A percentile compares a stretch with the other conserved stretches of the same genome.
Evolutionary conservation across 106 monocot genomes (phyloP).

Genomic region (Vanilla planifolia): DNA sequence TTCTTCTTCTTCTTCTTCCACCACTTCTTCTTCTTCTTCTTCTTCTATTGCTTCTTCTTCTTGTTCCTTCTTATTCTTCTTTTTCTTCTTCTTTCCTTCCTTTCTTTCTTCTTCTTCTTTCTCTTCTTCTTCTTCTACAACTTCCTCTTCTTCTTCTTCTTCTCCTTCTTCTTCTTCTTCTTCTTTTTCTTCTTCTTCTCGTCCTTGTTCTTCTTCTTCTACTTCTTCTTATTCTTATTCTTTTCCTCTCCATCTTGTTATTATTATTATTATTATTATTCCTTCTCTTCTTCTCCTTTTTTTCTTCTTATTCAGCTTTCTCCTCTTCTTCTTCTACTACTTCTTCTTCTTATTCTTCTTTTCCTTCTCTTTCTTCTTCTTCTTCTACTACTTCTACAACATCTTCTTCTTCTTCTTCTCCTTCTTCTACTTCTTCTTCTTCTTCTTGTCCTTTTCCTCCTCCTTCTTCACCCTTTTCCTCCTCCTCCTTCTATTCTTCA

Average conservation of each 20-base stretch:
- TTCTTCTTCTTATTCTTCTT: no score
- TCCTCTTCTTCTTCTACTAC: no score
- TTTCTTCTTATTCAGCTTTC: no score
- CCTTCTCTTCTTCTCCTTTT: background rate
- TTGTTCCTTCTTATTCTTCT: no score
- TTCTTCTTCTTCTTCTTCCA: background rate
- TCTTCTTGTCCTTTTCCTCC: no score
- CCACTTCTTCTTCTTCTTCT: background rate
- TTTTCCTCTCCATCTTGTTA: no score
- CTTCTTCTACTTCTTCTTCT: background rate
- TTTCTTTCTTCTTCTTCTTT: background rate
- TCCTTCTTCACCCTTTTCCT: background rate
- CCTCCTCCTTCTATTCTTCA: background rate
- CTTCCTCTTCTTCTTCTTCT: no score
- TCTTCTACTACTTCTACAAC: background rate
- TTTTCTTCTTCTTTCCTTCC: background rate
- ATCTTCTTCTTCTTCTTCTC: background rate
- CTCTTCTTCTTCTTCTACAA: background rate
- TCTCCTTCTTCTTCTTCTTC: background rate
- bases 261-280: background rate
- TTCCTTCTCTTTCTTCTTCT: background rate
- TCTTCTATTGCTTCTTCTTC: no score
- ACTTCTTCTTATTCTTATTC: no score
- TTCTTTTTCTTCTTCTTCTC: no score
- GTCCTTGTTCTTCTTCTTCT: no score